phyloP scores from a whole-genome alignment of 2,329 filamentous ascomycete genomes.

The Raffaelea albimanens region DNA sequence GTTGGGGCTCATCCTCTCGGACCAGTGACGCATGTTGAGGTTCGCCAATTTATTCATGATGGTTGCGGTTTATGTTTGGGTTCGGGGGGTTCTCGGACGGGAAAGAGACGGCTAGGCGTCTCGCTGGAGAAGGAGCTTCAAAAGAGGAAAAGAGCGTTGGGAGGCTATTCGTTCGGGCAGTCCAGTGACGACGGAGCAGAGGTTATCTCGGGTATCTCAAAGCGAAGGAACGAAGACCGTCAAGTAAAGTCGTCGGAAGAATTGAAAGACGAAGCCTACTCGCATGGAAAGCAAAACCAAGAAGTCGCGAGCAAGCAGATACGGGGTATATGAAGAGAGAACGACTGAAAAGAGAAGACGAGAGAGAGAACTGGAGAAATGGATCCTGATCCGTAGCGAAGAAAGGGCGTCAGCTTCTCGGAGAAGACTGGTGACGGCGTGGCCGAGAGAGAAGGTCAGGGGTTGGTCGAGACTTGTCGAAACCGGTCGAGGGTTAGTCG shows the following conservation, averaged over 20 bases:
- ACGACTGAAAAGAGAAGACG: conserved; percentile 3
- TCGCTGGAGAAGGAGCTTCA: too few species aligned
- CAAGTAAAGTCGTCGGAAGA: conserved; percentile 6
- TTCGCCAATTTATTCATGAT: conserved; percentile 62
- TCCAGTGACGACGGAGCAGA: conserved; percentile 1
- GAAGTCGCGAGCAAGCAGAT: background rate
- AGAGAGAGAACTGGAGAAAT: background rate
- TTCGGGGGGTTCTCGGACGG: background rate
- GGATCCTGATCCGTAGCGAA: background rate
- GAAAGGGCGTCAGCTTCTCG: background rate
- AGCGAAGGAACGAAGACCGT: too few species aligned
- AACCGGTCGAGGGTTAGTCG: background rate
- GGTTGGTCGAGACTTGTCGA: too few species aligned
- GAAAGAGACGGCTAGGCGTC: background rate
- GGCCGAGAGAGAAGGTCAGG: background rate
- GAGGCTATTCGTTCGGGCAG: background rate
- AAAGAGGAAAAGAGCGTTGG: background rate
- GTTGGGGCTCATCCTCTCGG: conserved; percentile 59
- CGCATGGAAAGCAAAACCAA: too few species aligned
- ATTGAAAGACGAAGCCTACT: conserved; percentile 11
- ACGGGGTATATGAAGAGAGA: conserved; percentile 6
- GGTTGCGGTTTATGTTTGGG: conserved; percentile 12
- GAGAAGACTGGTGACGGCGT: background rate
- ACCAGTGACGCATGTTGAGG: conserved; percentile 58
- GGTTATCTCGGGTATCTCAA: too few species aligned